These are phyloP conservation scores for Candida ortonii DNA, from an alignment of 805 yeast species.

Conservation along the genomic window DNA sequence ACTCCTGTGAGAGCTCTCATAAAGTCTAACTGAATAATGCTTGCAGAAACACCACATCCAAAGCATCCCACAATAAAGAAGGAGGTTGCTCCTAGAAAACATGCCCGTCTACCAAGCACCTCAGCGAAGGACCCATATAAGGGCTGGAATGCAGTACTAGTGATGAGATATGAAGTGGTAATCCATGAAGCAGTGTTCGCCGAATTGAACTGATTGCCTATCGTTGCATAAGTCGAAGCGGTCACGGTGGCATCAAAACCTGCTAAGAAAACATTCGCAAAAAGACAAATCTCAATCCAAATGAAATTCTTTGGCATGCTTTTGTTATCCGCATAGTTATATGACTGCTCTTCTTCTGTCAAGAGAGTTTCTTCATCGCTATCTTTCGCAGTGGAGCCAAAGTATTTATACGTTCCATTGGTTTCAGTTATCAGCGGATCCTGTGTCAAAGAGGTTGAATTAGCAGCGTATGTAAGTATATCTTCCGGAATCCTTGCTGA, in stretches of 20 bases:
- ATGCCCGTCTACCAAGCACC: constrained; percentile 42
- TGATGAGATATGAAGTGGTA: constrained; percentile 34
- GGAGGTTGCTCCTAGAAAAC: constrained; percentile 30
- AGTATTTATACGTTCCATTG: no score
- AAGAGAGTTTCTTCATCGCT: not conserved
- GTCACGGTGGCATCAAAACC: constrained; percentile 49
- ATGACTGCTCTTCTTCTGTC: constrained; percentile 1
- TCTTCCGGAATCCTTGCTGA: no score
- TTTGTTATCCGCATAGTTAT: not conserved
- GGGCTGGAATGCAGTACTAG: constrained; percentile 45
- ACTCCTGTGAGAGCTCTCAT: constrained; percentile 74
- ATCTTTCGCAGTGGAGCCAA: no score
- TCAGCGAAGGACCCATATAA: constrained; percentile 48
- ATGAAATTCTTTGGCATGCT: constrained; percentile 6
- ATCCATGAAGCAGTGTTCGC: constrained; percentile 37
- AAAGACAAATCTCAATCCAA: constrained; percentile 10
- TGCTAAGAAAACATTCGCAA: constrained; percentile 32
- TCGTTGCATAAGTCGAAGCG: constrained; percentile 43
- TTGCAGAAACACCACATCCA: constrained; percentile 37
- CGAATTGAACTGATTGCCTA: constrained; percentile 45
- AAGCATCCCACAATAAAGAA: constrained; percentile 35
- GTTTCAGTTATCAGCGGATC: no score
- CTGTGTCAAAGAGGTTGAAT: no score
- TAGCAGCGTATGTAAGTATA: no score
- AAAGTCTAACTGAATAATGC: constrained; percentile 41